Evolutionary conservation across 805 yeast species (phyloP).

Genomic region (Kodamaea lidongshanica): DNA sequence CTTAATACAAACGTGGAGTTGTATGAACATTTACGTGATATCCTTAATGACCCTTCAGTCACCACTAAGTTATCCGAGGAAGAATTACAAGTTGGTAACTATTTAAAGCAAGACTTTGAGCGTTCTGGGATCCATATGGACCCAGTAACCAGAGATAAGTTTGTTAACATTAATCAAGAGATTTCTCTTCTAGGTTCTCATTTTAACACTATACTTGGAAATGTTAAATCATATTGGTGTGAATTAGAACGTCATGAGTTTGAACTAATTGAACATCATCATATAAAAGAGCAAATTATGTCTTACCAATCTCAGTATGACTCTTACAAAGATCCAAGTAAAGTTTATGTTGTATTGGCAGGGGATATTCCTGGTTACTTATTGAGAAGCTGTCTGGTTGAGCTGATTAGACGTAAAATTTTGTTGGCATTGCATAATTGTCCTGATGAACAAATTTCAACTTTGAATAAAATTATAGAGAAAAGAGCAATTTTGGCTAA

Average conservation of each 20-base stretch:
- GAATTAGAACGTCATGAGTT: slow-evolving; percentile 26
- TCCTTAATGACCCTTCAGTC: slow-evolving; percentile 39
- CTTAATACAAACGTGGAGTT: slow-evolving; percentile 78
- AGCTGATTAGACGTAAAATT: slow-evolving; percentile 52
- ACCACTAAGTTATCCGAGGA: slow-evolving; percentile 49
- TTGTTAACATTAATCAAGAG: slow-evolving; percentile 72
- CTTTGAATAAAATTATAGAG: slow-evolving; percentile 53
- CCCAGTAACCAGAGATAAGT: slow-evolving; percentile 54
- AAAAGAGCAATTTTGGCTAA: slow-evolving; percentile 66
- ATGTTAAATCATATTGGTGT: slow-evolving; percentile 33
- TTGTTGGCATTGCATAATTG: slow-evolving; percentile 75
- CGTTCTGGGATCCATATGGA: slow-evolving; percentile 85
- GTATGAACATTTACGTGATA: slow-evolving; percentile 52
- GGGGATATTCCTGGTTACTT: slow-evolving; percentile 64
- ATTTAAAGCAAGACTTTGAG: slow-evolving; percentile 77
- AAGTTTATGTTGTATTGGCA: slow-evolving; percentile 31
- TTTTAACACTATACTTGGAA: slow-evolving; percentile 49
- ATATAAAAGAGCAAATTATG: slow-evolving; percentile 21
- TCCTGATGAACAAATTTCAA: slow-evolving; percentile 51
- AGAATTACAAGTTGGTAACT: slow-evolving; percentile 75
- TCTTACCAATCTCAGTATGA: slow-evolving; percentile 23
- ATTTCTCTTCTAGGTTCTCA: slow-evolving; percentile 79
- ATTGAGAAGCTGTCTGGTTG: slow-evolving; percentile 51
- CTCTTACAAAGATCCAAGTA: slow-evolving; percentile 3
- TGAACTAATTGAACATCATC: slow-evolving; percentile 17